Conservation (phyloP, 345 rosid genomes). For the Pistacia atlantica region DNA sequence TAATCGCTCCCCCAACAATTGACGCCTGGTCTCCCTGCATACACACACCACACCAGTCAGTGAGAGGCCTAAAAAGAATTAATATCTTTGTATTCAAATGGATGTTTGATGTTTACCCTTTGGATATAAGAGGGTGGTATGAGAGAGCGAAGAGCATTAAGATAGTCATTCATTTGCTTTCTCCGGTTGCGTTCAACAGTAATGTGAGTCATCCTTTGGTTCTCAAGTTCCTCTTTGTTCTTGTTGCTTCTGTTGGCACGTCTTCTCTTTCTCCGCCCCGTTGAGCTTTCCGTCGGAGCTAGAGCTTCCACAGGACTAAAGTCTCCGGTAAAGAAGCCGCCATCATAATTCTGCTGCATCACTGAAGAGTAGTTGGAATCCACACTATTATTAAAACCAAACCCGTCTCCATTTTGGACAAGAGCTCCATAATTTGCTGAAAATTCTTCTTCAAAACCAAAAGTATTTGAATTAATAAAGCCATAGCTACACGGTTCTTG, state of each 20-base stretch:
- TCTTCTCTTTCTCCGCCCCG: slow-evolving; percentile 44
- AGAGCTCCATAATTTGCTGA: neutral
- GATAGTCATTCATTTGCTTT: slow-evolving; percentile 72
- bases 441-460: slow-evolving; percentile 19
- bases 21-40: slow-evolving; percentile 81
- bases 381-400: slow-evolving; percentile 15
- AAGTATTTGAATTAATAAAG: slow-evolving; percentile 9
- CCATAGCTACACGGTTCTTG: slow-evolving; percentile 31
- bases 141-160: slow-evolving; percentile 54
- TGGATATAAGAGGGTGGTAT: slow-evolving; percentile 65
- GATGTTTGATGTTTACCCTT: slow-evolving; percentile 40
- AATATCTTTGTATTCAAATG: neutral
- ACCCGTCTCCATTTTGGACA: slow-evolving; percentile 9
- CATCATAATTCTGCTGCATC: slow-evolving; percentile 6
- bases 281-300: neutral
- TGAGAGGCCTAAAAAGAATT: neutral
- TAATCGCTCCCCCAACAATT: slow-evolving; percentile 71
- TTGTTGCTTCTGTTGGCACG: slow-evolving; percentile 35
- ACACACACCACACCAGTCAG: neutral
- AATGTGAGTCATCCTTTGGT: slow-evolving; percentile 72
- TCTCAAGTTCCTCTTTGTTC: slow-evolving; percentile 57
- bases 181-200: slow-evolving; percentile 72
- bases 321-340: slow-evolving; percentile 8
- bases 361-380: slow-evolving; percentile 12
- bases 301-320: slow-evolving; percentile 12